These are phyloP conservation scores for Malus hybrid DNA, from an alignment of 331 rosid genomes.

Conservation along the genomic window DNA sequence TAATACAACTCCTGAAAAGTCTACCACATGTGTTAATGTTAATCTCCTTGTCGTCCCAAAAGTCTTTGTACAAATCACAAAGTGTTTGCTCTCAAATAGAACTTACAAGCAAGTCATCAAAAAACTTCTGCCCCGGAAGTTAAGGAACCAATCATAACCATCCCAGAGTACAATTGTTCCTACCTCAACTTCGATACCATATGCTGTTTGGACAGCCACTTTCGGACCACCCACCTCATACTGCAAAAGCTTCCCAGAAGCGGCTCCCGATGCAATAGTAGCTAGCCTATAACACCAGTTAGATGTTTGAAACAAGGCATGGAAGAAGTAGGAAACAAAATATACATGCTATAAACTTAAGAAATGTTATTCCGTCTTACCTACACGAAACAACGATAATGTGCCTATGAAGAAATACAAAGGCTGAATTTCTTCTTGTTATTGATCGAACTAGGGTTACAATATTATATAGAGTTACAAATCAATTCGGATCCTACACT, in stretches of 20 bases:
- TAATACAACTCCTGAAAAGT: too few species aligned
- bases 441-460: too few species aligned
- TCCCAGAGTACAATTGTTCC: conserved; percentile 4
- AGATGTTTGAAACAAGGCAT: conserved; percentile 37
- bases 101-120: background rate
- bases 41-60: too few species aligned
- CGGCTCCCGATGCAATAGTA: conserved; percentile 99
- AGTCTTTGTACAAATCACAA: too few species aligned
- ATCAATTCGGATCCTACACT: too few species aligned
- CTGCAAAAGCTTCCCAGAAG: conserved; percentile 91
- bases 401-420: too few species aligned
- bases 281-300: conserved; percentile 83
- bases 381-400: conserved; percentile 60
- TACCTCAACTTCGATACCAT: conserved; percentile 98
- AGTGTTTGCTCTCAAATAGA: too few species aligned
- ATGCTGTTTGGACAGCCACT: conserved; percentile 96
- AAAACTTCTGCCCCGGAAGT: background rate
- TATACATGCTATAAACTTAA: background rate
- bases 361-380: conserved; percentile 24
- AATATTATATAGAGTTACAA: too few species aligned
- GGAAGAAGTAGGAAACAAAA: background rate
- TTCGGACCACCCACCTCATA: conserved; percentile 99
- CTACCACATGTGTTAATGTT: too few species aligned
- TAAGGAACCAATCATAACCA: background rate
- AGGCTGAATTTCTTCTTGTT: too few species aligned